phyloP scores from a whole-genome alignment of 495 filamentous ascomycete genomes.

The Chaetomium cochliodes region DNA sequence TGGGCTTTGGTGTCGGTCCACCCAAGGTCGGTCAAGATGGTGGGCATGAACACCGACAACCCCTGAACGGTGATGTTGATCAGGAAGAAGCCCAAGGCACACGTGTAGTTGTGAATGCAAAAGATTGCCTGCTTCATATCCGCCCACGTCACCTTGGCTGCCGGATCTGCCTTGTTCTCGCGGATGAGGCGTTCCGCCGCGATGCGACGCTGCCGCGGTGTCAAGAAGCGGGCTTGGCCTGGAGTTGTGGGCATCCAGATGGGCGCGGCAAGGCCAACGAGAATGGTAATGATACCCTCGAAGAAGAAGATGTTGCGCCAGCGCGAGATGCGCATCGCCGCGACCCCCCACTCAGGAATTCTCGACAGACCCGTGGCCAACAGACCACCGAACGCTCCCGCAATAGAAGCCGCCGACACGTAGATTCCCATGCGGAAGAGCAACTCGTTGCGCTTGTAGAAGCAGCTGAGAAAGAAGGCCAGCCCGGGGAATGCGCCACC shows the following conservation, averaged over 20 bases:
- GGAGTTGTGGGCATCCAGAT: slow-evolving; percentile 57
- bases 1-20: slow-evolving; percentile 48
- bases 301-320: slow-evolving; percentile 70
- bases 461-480: slow-evolving; percentile 57
- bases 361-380: slow-evolving; percentile 53
- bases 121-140: slow-evolving; percentile 43
- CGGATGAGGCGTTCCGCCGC: slow-evolving; percentile 42
- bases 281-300: slow-evolving; percentile 58
- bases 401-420: slow-evolving; percentile 55
- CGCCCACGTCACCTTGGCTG: slow-evolving; percentile 40
- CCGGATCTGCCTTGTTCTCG: slow-evolving; percentile 39
- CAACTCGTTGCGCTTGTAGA: slow-evolving; percentile 58
- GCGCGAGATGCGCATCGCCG: slow-evolving; percentile 46
- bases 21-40: slow-evolving; percentile 48
- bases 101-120: slow-evolving; percentile 50
- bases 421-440: slow-evolving; percentile 58
- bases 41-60: slow-evolving; percentile 53
- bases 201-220: slow-evolving; percentile 49
- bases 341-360: slow-evolving; percentile 51
- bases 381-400: slow-evolving; percentile 57
- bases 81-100: slow-evolving; percentile 48
- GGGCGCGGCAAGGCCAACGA: slow-evolving; percentile 50
- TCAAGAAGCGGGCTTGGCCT: slow-evolving; percentile 52
- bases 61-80: slow-evolving; percentile 56
- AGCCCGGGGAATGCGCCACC: slow-evolving; percentile 56